Evolutionary conservation across 345 rosid species (phyloP).

Genomic region (Camelina hispida): DNA sequence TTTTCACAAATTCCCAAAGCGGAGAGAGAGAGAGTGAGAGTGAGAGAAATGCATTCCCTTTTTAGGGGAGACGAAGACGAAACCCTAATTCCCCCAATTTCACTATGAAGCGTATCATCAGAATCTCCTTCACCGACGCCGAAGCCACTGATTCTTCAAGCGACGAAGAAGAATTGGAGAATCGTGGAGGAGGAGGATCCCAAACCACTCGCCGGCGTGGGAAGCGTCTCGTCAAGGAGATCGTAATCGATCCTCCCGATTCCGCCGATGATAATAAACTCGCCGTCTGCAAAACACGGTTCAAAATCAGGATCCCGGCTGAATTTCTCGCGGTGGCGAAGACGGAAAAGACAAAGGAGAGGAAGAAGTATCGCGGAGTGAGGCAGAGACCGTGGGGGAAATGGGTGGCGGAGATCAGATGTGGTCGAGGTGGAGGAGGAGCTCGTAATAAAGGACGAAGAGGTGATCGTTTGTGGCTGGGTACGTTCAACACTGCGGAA

Average conservation of each 20-base stretch:
- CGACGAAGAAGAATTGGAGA: slow-evolving; percentile 42
- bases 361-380: slow-evolving; percentile 56
- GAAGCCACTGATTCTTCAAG: slow-evolving; percentile 61
- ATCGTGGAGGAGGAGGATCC: neutral
- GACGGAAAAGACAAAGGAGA: slow-evolving; percentile 5
- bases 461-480: slow-evolving; percentile 57
- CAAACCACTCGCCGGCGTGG: slow-evolving; percentile 42
- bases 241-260: slow-evolving; percentile 36
- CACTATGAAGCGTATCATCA: slow-evolving; percentile 42
- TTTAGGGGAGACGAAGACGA: neutral
- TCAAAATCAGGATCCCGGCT: slow-evolving; percentile 42
- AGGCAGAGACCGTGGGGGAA: slow-evolving; percentile 69
- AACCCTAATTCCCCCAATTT: slow-evolving; percentile 27
- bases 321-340: slow-evolving; percentile 20
- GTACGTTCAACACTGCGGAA: slow-evolving; percentile 60
- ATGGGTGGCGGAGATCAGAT: slow-evolving; percentile 72
- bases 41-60: neutral
- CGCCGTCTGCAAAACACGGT: slow-evolving; percentile 18
- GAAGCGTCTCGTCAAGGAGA: slow-evolving; percentile 49
- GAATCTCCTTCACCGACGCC: slow-evolving; percentile 52
- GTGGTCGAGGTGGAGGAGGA: slow-evolving; percentile 9
- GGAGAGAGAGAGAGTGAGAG: neutral
- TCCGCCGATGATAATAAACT: neutral
- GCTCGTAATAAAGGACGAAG: slow-evolving; percentile 29
- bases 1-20: slow-evolving; percentile 16